Evolutionary conservation across 2,329 filamentous ascomycete species (phyloP).

Genomic region (Sclerotinia trifoliorum): DNA sequence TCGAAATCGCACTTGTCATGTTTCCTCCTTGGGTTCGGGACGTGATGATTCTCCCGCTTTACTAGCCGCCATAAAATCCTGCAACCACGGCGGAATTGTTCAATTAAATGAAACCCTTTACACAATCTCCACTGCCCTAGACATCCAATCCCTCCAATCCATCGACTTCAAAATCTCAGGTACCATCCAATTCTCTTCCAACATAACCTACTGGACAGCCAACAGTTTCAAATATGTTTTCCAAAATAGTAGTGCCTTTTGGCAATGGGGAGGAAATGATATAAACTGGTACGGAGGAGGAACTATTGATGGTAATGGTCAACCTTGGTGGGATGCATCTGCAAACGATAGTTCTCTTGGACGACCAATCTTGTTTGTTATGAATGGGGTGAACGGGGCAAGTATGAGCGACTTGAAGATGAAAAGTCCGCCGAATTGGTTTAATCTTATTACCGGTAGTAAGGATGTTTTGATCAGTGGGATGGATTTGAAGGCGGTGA

Average conservation of each 20-base stretch:
- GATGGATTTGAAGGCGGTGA: conserved; percentile 5
- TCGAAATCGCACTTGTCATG: conserved; percentile 13
- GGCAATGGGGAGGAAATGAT: conserved; percentile 11
- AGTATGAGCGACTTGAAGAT: conserved; percentile 13
- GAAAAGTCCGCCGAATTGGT: conserved; percentile 18
- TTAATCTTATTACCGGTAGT: conserved; percentile 10
- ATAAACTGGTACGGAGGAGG: conserved; percentile 15
- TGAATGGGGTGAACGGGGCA: conserved; percentile 16
- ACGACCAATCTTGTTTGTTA: conserved; percentile 17
- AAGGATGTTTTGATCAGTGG: conserved; percentile 16
- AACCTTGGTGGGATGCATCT: conserved; percentile 19
- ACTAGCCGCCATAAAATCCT: conserved; percentile 10
- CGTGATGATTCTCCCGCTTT: conserved; percentile 11
- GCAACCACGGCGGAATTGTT: conserved; percentile 15
- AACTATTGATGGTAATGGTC: conserved; percentile 18
- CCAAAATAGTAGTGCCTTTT: conserved; percentile 13
- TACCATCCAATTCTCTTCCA: conserved; percentile 11
- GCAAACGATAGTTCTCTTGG: neutral
- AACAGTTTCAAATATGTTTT: conserved; percentile 10
- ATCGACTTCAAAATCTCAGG: conserved; percentile 17
- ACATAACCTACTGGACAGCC: conserved; percentile 9
- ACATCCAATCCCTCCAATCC: conserved; percentile 8
- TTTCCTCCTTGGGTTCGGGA: conserved; percentile 3
- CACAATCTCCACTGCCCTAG: conserved; percentile 12
- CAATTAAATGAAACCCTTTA: conserved; percentile 13